A percentile compares a stretch with the other conserved stretches of the same genome.
These are phyloP conservation scores for Dactylellina parvicollis DNA, from an alignment of 2,329 filamentous ascomycete species.

Conservation along the genomic window DNA sequence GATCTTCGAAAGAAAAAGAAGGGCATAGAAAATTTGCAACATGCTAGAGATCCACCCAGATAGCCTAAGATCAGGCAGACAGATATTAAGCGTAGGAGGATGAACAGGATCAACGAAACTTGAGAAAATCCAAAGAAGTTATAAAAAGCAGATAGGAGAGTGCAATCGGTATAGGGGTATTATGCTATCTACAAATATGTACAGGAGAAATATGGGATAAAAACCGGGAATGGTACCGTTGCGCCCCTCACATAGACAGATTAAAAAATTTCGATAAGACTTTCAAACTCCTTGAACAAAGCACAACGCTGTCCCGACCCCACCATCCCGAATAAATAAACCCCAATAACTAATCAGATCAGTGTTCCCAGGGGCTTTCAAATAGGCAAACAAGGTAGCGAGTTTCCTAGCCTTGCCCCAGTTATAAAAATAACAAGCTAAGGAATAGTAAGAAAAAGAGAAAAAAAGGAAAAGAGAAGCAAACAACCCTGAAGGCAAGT, in stretches of 20 bases:
- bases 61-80: background rate
- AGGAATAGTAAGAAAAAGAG: background rate
- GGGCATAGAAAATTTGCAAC: conserved; percentile 17
- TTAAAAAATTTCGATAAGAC: conserved; percentile 36
- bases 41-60: background rate
- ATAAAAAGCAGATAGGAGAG: conserved; percentile 51
- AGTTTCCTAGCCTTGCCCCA: background rate
- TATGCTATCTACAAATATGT: conserved; percentile 48
- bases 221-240: conserved; percentile 49
- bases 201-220: conserved; percentile 48
- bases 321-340: conserved; percentile 25
- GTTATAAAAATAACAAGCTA: too few species aligned
- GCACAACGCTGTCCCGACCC: conserved; percentile 52
- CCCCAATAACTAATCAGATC: conserved; percentile 32
- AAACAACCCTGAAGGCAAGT: conserved; percentile 5
- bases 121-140: conserved; percentile 16
- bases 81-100: conserved; percentile 11
- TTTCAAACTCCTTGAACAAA: conserved; percentile 52
- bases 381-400: conserved; percentile 11
- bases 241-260: conserved; percentile 52
- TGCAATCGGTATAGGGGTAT: conserved; percentile 54
- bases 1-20: background rate
- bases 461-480: background rate
- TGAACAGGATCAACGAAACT: conserved; percentile 11
- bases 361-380: conserved; percentile 18